Base-by-base conservation (phyloP, 106 monocot species). In the Allium sativum region DNA sequence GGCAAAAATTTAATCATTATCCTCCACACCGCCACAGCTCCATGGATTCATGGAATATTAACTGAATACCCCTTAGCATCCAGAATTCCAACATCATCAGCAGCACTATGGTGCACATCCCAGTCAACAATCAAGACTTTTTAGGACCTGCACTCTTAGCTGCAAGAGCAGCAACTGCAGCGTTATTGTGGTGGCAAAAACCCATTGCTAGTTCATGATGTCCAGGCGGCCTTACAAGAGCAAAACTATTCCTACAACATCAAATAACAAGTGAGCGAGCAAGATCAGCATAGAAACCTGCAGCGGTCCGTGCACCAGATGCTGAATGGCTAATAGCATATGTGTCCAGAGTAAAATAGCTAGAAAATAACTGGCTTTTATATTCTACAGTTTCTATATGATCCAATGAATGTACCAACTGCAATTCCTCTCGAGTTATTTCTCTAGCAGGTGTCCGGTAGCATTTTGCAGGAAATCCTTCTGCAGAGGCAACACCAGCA, bases 121-220 rank as follows among this genome's bases (percentile, higher is more conserved):
- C 94, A 95, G 62, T 95, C 94, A 72, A 98, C 82, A 76, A 98
- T 98, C 55, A 98, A 70, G 48, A 98, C 82, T 84, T 77, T 98
- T 88, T 76, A 48, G 96, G 91, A 70, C 92, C 91, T 44, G 91
- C 91, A 73, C 82, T 68, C 66, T 83, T 75, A 40, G 91, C 96
- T 72, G 96, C 87, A 45, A 81, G 70, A 66, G 88, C 92, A 66
- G 96, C 91, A 70, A 98, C 74, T 45, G 91, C 96, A 52, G 88
- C 92, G 78, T 98, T 98, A 59, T 98, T 98, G 56, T 98, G 92
- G 53, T 91, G 84, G 65, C 96, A 98, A 52, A 98, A 98, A 10
- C 96, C 96, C 96, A 98, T 98, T 15, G 96, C 91, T 70, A 88
- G 84, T 59, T 80, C 96, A 80, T 98, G 96, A 87, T 98, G 96